Base-by-base conservation (phyloP, 305 asterid genomes). In the Fraxinus baroniana region DNA sequence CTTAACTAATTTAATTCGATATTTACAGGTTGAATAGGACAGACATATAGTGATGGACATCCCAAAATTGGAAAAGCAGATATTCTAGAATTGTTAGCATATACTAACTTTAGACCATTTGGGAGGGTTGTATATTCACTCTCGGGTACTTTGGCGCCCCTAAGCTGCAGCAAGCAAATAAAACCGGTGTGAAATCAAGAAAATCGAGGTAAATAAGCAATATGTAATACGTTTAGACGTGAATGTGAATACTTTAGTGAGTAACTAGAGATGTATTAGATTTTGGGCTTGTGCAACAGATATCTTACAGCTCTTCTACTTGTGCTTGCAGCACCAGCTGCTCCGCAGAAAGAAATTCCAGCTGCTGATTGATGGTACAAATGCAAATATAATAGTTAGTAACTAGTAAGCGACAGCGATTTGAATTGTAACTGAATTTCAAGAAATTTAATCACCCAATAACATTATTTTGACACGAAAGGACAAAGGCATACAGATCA, bases 261-360 rank as follows among this genome's bases (percentile, higher is more conserved):
- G 60, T 3, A 15, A 49, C 20, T 10, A 78, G 17, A 17, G 22
- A 37, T 52, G 60, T 49, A 72, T 10, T 52, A 35, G 22, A 20
- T 9, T 30, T 49, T 22, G 17, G 1, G 12, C 15, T 32, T 36
- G 37, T 78, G 60, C 37, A 68, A 4, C 57, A 44, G 60, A 15
- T 49, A 82, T 83, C 99, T 89, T 90, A 95, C 99, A 79, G 99
- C 99, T 91, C 99, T 88, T 94, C 93, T 90, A 82, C 98, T 95
- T 79, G 98, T 94, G 89, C 99, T 95, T 81, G 81, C 97, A 22
- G 98, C 98, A 78, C 68, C 82, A 80, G 99, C 98, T 78, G 88
- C 91, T 84, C 91, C 87, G 22, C 88, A 78, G 73, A 94, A 74
- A 75, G 90, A 87, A 84, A 91, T 79, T 68, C 93, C 91, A 79